These are phyloP conservation scores for Fusarium piperis DNA, from an alignment of 2,329 filamentous ascomycete genomes.

Conservation along the genomic window DNA sequence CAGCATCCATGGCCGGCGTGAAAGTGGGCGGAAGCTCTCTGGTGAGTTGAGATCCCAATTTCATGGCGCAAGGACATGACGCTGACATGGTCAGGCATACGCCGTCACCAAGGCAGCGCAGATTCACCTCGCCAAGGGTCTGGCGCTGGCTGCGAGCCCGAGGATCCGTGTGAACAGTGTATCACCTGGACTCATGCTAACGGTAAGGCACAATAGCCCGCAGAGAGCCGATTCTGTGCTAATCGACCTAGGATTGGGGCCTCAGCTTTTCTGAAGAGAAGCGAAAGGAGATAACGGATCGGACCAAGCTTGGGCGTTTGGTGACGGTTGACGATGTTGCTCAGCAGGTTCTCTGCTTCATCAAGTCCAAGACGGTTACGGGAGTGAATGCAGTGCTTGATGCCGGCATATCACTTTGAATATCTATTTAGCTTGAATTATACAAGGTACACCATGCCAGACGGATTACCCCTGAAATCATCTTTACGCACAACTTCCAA, in stretches of 20 bases:
- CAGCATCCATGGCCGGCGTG: slow-evolving; percentile 71
- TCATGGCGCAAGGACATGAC: background rate
- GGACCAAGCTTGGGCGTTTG: slow-evolving; percentile 67
- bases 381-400: slow-evolving; percentile 64
- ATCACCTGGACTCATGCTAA: slow-evolving; percentile 62
- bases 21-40: slow-evolving; percentile 70
- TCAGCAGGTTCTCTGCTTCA: slow-evolving; percentile 61
- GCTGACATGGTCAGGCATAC: slow-evolving; percentile 64
- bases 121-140: slow-evolving; percentile 64
- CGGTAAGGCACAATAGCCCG: slow-evolving; percentile 43
- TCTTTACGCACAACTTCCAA: background rate
- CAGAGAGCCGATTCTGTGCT: background rate
- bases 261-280: slow-evolving; percentile 65
- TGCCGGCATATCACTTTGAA: slow-evolving; percentile 14
- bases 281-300: slow-evolving; percentile 63
- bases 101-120: slow-evolving; percentile 81
- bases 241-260: slow-evolving; percentile 66
- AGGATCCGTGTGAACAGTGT: slow-evolving; percentile 69
- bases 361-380: slow-evolving; percentile 59
- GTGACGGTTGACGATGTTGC: slow-evolving; percentile 64
- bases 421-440: background rate
- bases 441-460: background rate
- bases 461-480: background rate
- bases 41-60: slow-evolving; percentile 45
- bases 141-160: slow-evolving; percentile 63